Conservation (phyloP, 768 basidiomycete species). For the Leccinum obscurum region DNA sequence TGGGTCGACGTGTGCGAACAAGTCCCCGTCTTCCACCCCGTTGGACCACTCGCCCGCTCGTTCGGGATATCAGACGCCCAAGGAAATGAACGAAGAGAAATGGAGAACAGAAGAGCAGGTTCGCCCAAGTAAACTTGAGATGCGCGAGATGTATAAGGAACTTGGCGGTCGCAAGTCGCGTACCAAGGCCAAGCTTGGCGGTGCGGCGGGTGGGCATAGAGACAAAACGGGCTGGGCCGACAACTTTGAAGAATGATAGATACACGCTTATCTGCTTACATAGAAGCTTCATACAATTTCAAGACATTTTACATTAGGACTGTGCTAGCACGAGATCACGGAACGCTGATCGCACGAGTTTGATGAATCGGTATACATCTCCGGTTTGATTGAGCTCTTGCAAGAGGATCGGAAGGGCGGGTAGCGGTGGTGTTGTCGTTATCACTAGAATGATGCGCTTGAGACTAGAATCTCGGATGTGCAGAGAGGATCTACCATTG, state of each 20-base stretch:
- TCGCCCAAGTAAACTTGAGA: slow-evolving; percentile 73
- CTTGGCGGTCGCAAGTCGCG: slow-evolving; percentile 81
- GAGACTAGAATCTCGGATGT: neutral
- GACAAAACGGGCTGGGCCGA: slow-evolving; percentile 80
- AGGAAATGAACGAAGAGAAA: slow-evolving; percentile 74
- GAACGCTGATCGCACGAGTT: slow-evolving; percentile 59
- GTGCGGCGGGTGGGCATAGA: slow-evolving; percentile 54
- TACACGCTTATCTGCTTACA: slow-evolving; percentile 1
- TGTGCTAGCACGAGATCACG: slow-evolving; percentile 22
- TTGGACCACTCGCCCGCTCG: slow-evolving; percentile 51
- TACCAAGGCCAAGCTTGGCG: slow-evolving; percentile 73
- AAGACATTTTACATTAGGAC: neutral
- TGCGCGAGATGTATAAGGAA: slow-evolving; percentile 91
- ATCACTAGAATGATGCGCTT: slow-evolving; percentile 50
- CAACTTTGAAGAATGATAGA: slow-evolving; percentile 30
- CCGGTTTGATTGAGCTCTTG: slow-evolving; percentile 68
- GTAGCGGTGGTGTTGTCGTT: slow-evolving; percentile 73
- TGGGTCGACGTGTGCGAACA: slow-evolving; percentile 41
- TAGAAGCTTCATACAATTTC: neutral
- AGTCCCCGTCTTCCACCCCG: slow-evolving; percentile 40
- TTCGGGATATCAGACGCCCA: slow-evolving; percentile 75
- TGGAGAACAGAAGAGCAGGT: slow-evolving; percentile 59
- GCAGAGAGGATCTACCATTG: slow-evolving; percentile 50
- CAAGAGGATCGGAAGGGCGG: slow-evolving; percentile 65
- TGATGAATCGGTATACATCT: slow-evolving; percentile 73